Evolutionary conservation across 169 alveolate species (phyloP).

Genomic region (Cryptosporidium parvum): DNA sequence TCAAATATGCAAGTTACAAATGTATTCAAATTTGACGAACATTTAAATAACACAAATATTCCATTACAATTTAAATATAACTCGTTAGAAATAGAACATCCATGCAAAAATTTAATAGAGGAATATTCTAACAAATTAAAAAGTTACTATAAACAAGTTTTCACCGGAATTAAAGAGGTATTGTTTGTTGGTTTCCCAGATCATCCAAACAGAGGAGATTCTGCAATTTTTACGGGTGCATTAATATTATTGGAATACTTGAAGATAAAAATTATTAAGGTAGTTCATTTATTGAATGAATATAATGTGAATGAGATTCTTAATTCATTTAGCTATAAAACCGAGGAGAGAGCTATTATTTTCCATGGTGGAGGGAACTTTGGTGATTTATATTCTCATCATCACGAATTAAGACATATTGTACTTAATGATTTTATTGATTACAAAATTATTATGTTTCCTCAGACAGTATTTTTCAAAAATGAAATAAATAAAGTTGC

Average conservation of each 20-base stretch:
- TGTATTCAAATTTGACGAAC: neutral
- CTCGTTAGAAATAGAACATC: slow-evolving; percentile 57
- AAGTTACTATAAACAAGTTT: slow-evolving; percentile 37
- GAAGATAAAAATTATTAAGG: slow-evolving; percentile 35
- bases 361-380: slow-evolving; percentile 75
- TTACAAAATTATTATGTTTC: slow-evolving; percentile 61
- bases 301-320: slow-evolving; percentile 34
- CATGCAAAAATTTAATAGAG: slow-evolving; percentile 45
- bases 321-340: slow-evolving; percentile 11
- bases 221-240: slow-evolving; percentile 72
- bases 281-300: slow-evolving; percentile 45
- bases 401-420: slow-evolving; percentile 59
- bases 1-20: neutral
- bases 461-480: slow-evolving; percentile 68
- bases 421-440: slow-evolving; percentile 37
- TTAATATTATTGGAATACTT: slow-evolving; percentile 51
- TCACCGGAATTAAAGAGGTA: slow-evolving; percentile 44
- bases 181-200: slow-evolving; percentile 71
- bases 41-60: neutral
- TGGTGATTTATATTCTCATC: slow-evolving; percentile 74
- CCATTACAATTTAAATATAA: slow-evolving; percentile 25
- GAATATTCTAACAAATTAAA: slow-evolving; percentile 38
- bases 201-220: slow-evolving; percentile 74
- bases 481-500: slow-evolving; percentile 9
- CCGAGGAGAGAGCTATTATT: slow-evolving; percentile 28